Percentiles rank a stretch among this genome's conserved stretches.
Evolutionary conservation across 148 eudicot species (phyloP).

Genomic region (Simmondsia chinensis): DNA sequence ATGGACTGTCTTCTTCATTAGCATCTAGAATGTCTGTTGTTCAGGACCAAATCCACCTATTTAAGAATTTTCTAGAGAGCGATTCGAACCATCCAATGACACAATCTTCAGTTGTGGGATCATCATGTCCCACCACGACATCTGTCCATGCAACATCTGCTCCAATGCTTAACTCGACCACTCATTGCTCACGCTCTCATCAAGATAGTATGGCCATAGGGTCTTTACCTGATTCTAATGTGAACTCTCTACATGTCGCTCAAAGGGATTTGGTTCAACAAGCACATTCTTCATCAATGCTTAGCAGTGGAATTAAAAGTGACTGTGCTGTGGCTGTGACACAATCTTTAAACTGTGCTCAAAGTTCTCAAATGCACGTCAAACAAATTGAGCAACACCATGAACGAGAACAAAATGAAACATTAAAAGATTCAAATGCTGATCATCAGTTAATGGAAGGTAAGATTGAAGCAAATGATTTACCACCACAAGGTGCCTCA

Average conservation of each 20-base stretch:
- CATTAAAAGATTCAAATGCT: slow-evolving; percentile 20
- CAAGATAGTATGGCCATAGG: slow-evolving; percentile 20
- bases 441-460: slow-evolving; percentile 23
- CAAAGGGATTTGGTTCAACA: slow-evolving; percentile 23
- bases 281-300: slow-evolving; percentile 24
- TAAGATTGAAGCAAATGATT: slow-evolving; percentile 21
- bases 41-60: slow-evolving; percentile 57
- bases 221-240: slow-evolving; percentile 22
- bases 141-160: slow-evolving; percentile 65
- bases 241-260: slow-evolving; percentile 15
- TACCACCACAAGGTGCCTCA: slow-evolving; percentile 27
- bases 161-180: slow-evolving; percentile 57
- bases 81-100: slow-evolving; percentile 60
- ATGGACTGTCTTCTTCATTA: slow-evolving; percentile 29
- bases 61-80: slow-evolving; percentile 51
- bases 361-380: slow-evolving; percentile 17
- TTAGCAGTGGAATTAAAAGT: slow-evolving; percentile 9
- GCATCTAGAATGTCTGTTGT: slow-evolving; percentile 19
- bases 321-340: slow-evolving; percentile 21
- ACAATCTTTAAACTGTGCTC: slow-evolving; percentile 23
- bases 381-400: slow-evolving; percentile 18
- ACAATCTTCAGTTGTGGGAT: slow-evolving; percentile 73
- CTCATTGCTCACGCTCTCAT: slow-evolving; percentile 39
- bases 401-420: slow-evolving; percentile 16
- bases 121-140: slow-evolving; percentile 77